These are phyloP conservation scores for Aspergillus quadricinctus DNA, from an alignment of 2,329 filamentous ascomycete species.

Conservation along the genomic window DNA sequence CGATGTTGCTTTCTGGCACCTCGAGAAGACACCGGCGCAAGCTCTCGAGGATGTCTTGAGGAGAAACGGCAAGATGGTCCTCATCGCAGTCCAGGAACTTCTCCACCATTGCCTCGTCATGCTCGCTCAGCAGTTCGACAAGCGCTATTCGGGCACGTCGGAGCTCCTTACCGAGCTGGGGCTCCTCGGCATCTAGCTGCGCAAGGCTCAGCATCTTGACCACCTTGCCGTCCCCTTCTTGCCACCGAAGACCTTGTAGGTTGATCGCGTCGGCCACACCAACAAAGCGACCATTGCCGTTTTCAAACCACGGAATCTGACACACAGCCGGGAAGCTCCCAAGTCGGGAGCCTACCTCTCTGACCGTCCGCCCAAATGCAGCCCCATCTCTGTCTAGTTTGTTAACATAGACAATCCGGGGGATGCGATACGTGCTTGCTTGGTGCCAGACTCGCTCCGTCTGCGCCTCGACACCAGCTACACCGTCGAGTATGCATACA, in stretches of 20 bases:
- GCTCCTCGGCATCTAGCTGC: conserved; percentile 49
- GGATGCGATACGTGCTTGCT: conserved; percentile 79
- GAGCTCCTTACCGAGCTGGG: conserved; percentile 60
- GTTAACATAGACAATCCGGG: conserved; percentile 76
- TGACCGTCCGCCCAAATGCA: conserved; percentile 76
- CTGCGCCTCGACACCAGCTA: conserved; percentile 92
- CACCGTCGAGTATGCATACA: conserved; percentile 87
- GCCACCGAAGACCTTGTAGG: conserved; percentile 71
- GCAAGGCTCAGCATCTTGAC: conserved; percentile 55
- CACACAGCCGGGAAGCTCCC: conserved; percentile 85
- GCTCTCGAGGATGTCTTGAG: conserved; percentile 64
- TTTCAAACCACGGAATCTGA: conserved; percentile 91
- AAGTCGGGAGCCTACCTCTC: conserved; percentile 75
- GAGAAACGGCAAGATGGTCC: conserved; percentile 64
- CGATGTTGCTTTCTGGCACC: conserved; percentile 62
- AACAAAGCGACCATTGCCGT: conserved; percentile 65
- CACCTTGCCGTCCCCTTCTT: conserved; percentile 60
- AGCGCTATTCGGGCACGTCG: conserved; percentile 70
- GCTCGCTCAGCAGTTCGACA: conserved; percentile 78
- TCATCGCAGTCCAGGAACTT: conserved; percentile 74
- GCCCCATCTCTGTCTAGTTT: conserved; percentile 82
- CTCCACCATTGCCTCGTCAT: conserved; percentile 82
- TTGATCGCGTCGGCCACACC: conserved; percentile 83
- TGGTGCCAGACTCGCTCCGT: conserved; percentile 96
- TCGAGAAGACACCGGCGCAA: conserved; percentile 66